Evolutionary conservation across 192 early-diverging fungal genomes (phyloP).

Genomic region (Radiomyces spectabilis): DNA sequence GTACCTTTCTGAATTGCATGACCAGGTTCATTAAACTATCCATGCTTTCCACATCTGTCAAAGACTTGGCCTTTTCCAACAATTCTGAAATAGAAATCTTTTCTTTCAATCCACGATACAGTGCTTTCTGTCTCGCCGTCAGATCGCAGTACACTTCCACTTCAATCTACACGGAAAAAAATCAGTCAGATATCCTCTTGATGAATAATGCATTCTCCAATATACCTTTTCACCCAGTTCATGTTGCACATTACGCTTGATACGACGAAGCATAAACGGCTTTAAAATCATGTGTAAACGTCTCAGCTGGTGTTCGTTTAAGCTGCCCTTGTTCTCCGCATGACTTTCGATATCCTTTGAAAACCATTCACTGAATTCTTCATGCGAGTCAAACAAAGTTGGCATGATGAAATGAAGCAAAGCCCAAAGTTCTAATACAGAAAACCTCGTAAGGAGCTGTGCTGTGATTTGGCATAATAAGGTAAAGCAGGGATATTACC

Average conservation of each 20-base stretch:
- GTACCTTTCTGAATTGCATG: conserved; percentile 84
- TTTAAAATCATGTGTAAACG: conserved; percentile 88
- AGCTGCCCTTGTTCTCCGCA: conserved; percentile 70
- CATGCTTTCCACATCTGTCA: conserved; percentile 59
- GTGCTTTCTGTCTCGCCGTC: conserved; percentile 61
- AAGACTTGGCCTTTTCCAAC: conserved; percentile 57
- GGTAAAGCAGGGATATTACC: too few species aligned
- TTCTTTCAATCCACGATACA: conserved; percentile 71
- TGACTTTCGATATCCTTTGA: conserved; percentile 87
- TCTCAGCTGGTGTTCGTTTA: conserved; percentile 80
- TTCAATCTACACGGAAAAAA: conserved; percentile 51
- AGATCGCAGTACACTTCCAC: conserved; percentile 70
- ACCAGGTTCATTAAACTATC: conserved; percentile 89
- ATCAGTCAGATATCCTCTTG: not conserved
- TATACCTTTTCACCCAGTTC: conserved; percentile 79
- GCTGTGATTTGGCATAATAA: too few species aligned
- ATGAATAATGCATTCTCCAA: not conserved
- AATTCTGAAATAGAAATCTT: conserved; percentile 74
- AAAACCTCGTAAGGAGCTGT: too few species aligned
- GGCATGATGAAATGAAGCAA: conserved; percentile 95
- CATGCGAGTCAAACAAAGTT: conserved; percentile 85
- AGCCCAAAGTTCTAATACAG: conserved; percentile 85
- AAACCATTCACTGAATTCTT: conserved; percentile 94
- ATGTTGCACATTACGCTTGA: conserved; percentile 86
- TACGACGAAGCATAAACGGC: conserved; percentile 90